Evolutionary conservation across 1,139 yeast genomes (phyloP), one percentile per base, ranked within the genome.

Genomic region (Scheffersomyces cryptocercus): DNA sequence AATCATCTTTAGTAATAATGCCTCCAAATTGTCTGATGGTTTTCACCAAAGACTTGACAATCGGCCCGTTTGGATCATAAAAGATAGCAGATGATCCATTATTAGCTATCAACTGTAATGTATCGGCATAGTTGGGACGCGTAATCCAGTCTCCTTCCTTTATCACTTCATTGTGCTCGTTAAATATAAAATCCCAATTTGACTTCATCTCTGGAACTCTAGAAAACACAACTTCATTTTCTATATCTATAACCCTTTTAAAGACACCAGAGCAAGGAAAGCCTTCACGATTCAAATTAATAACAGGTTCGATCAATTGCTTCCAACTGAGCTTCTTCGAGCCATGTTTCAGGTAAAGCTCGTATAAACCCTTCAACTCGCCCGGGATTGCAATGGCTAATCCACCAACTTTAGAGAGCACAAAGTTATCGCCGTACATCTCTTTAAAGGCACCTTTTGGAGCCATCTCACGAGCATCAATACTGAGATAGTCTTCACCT

Each of bases 381-480:
- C 98, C 98, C 0, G 98, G 99, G 9, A 86, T 79, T 1, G 82
- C 98, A 13, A 84, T 82, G 0, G 97, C 89, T 20, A 88, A 68
- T 0, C 97, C 98, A 3, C 97, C 98, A 14, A 83, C 66, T 52
- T 80, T 79, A 0, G 96, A 78, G 12, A 73, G 64, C 0, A 62
- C 40, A 0, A 69, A 66, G 39, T 64, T 55, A 16, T 67, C 67
- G 35, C 73, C 68, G 59, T 70, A 91, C 96, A 91, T 89, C 49
- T 84, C 73, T 50, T 78, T 77, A 53, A 68, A 68, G 3, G 95
- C 82, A 4, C 45, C 54, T 3, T 60, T 67, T 0, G 98, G 98
- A 0, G 98, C 97, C 70, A 77, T 79, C 63, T 93, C 99, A 49
- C 98, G 70, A 35, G 95, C 95, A 66, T 93, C 96, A 35, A 90